These are phyloP conservation scores for Amesomyces nigricolor DNA, from an alignment of 2,329 filamentous ascomycete genomes.

Conservation along the genomic window DNA sequence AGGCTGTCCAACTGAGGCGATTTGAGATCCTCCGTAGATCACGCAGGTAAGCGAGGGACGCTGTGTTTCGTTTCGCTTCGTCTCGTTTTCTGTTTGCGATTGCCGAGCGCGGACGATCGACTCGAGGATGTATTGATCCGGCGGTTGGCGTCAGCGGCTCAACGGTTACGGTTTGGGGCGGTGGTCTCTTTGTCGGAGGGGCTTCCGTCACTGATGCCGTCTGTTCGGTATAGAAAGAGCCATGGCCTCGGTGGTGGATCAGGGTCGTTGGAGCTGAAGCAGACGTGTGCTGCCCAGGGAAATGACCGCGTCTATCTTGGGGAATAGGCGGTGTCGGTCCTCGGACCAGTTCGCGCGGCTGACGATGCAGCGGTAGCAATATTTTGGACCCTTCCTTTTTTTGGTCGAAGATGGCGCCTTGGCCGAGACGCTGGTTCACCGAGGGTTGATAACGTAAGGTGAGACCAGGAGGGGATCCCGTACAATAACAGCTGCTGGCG, in stretches of 20 bases:
- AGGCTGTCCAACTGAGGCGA: neutral
- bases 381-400: neutral
- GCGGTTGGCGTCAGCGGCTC: neutral
- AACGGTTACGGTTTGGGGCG: neutral
- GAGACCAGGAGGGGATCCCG: neutral
- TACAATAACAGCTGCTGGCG: neutral
- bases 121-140: neutral
- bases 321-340: neutral
- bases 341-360: neutral
- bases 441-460: constrained; percentile 1
- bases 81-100: neutral
- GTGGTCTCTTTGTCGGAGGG: constrained; percentile 14
- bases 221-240: constrained; percentile 12
- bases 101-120: constrained; percentile 1
- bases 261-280: neutral
- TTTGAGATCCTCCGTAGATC: neutral
- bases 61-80: neutral
- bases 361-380: neutral
- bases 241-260: constrained; percentile 18
- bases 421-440: neutral
- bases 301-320: constrained; percentile 1
- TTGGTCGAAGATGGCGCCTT: constrained; percentile 1
- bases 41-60: neutral
- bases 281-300: neutral
- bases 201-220: constrained; percentile 22